These are phyloP conservation scores for Xylaria sp. DNA, from an alignment of 2,329 filamentous ascomycete species.

Conservation along the genomic window DNA sequence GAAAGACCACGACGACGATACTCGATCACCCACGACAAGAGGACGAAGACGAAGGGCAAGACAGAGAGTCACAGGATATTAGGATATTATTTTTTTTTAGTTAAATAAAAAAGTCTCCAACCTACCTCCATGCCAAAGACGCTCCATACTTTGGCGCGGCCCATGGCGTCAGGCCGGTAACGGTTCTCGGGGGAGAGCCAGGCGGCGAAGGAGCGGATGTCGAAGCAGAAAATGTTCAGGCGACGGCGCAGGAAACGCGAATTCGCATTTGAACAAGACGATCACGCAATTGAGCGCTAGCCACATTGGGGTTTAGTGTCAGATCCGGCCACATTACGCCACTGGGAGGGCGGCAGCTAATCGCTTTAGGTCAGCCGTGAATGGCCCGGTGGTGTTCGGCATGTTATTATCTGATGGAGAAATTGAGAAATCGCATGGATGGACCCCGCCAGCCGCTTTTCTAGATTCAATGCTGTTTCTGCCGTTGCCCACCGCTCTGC, in stretches of 20 bases:
- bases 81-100: no score
- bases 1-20: background rate
- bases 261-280: conserved; percentile 27
- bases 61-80: no score
- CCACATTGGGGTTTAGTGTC: conserved; percentile 11
- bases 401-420: background rate
- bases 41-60: background rate
- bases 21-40: background rate
- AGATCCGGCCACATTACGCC: conserved; percentile 16
- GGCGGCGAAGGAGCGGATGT: conserved; percentile 25
- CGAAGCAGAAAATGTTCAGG: conserved; percentile 16
- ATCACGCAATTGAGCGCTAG: conserved; percentile 32
- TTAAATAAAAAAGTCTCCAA: conserved; percentile 8
- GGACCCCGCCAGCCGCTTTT: background rate
- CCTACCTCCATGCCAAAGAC: conserved; percentile 32
- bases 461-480: background rate
- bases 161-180: conserved; percentile 29
- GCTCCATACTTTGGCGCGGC: conserved; percentile 26
- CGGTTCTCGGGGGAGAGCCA: conserved; percentile 26
- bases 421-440: no score
- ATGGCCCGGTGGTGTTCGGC: background rate
- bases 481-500: no score
- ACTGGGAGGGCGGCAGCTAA: conserved; percentile 10
- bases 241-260: conserved; percentile 11
- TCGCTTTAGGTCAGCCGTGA: background rate